Conservation (phyloP, 352 stramenopile genomes). For the Phytophthora cryptogea region DNA sequence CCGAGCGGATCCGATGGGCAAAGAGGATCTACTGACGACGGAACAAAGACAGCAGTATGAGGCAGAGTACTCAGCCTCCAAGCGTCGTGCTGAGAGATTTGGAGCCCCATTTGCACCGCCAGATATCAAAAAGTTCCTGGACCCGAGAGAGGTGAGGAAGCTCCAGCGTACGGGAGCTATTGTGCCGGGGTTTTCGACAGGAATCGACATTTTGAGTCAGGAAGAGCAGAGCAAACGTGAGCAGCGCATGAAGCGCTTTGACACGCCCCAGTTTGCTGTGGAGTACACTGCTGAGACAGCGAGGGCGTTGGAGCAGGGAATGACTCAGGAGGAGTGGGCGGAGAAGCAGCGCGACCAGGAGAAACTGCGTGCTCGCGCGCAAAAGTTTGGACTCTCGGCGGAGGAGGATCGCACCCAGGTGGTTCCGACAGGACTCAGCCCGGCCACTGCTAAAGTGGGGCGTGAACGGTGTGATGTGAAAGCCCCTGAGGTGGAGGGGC, state of each 20-base stretch:
- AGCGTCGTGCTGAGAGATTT: conserved; percentile 70
- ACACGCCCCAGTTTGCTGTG: conserved; percentile 74
- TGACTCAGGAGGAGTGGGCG: conserved; percentile 77
- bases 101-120: conserved; percentile 61
- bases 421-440: conserved; percentile 34
- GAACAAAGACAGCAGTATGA: conserved; percentile 60
- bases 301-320: conserved; percentile 57
- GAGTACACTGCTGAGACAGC: conserved; percentile 68
- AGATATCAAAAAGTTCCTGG: conserved; percentile 77
- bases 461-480: conserved; percentile 67
- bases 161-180: conserved; percentile 73
- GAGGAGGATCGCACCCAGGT: conserved; percentile 40
- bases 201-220: conserved; percentile 69
- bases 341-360: conserved; percentile 62
- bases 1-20: conserved; percentile 58
- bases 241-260: conserved; percentile 81
- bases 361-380: conserved; percentile 65
- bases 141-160: conserved; percentile 75
- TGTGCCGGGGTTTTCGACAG: conserved; percentile 65
- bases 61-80: conserved; percentile 42
- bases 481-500: conserved; percentile 23
- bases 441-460: conserved; percentile 58
- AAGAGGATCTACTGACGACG: conserved; percentile 58
- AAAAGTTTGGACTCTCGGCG: conserved; percentile 70
- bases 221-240: conserved; percentile 72